phyloP scores from a whole-genome alignment of 2,329 filamentous ascomycete genomes.

The Neurospora crassa region DNA sequence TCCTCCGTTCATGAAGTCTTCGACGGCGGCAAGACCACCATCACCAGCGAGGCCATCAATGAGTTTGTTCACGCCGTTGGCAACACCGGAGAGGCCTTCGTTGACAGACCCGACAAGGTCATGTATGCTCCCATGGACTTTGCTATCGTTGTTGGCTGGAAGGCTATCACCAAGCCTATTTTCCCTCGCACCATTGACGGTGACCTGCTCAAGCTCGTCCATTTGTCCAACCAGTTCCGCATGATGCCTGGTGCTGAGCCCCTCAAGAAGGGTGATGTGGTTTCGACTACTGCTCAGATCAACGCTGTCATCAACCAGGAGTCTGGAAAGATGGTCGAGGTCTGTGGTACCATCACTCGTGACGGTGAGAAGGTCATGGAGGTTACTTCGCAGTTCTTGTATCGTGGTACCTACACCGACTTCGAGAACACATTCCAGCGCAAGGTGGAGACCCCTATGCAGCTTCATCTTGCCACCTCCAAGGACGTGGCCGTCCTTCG shows the following conservation, averaged over 20 bases:
- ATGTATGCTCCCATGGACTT: constrained; percentile 98
- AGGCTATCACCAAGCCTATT: constrained; percentile 98
- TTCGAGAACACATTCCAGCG: constrained; percentile 98
- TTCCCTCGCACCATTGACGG: constrained; percentile 95
- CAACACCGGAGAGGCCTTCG: constrained; percentile 94
- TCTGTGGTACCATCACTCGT: constrained; percentile 91
- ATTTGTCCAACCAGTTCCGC: constrained; percentile 94
- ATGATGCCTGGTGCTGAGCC: constrained; percentile 96
- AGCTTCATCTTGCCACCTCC: constrained; percentile 75
- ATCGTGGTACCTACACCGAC: constrained; percentile 85
- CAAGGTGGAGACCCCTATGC: constrained; percentile 90
- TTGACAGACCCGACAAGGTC: constrained; percentile 87
- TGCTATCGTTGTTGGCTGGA: constrained; percentile 96
- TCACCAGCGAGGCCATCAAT: constrained; percentile 88
- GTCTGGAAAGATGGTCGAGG: constrained; percentile 98
- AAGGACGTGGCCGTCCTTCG: constrained; percentile 91
- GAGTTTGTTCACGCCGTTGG: constrained; percentile 99
- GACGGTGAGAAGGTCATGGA: constrained; percentile 87
- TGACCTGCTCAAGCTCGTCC: constrained; percentile 89
- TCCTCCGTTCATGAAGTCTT: constrained; percentile 79
- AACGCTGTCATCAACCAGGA: constrained; percentile 98
- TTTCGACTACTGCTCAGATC: constrained; percentile 89
- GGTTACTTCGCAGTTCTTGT: constrained; percentile 95
- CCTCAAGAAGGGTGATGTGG: constrained; percentile 86
- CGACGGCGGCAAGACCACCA: constrained; percentile 76